Percentiles rank a stretch among this genome's conserved stretches.
phyloP scores from a whole-genome alignment of 2,329 filamentous ascomycete species.

The Cordyceps javanica region DNA sequence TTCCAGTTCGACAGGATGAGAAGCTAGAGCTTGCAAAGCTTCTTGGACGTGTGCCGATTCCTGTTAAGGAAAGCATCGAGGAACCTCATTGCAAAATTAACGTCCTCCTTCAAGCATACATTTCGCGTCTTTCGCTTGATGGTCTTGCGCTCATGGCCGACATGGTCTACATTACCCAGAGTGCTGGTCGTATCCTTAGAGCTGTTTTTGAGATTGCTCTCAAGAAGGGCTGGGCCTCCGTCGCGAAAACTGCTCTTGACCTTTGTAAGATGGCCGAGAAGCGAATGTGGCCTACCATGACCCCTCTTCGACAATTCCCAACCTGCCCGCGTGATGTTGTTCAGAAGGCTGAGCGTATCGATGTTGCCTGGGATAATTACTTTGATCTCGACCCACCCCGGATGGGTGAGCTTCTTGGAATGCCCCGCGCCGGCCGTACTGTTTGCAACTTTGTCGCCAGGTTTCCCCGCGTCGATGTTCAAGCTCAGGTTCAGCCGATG shows the following conservation, averaged over 20 bases:
- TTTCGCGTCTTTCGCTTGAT: constrained; percentile 88
- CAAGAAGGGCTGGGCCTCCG: constrained; percentile 91
- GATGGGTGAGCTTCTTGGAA: constrained; percentile 88
- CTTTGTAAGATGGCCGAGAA: constrained; percentile 99
- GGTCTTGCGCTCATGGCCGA: constrained; percentile 96
- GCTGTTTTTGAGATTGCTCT: constrained; percentile 97
- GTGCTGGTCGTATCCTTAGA: constrained; percentile 88
- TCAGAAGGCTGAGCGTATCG: constrained; percentile 88
- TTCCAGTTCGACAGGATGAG: constrained; percentile 94
- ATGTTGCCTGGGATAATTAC: constrained; percentile 88
- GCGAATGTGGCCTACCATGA: constrained; percentile 99
- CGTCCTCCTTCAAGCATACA: constrained; percentile 91
- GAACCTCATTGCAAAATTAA: constrained; percentile 98
- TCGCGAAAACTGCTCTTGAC: constrained; percentile 86
- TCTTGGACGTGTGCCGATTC: constrained; percentile 82
- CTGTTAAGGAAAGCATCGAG: constrained; percentile 95
- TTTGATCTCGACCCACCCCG: constrained; percentile 94
- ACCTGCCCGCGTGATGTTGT: constrained; percentile 77
- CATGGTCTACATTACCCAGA: constrained; percentile 97
- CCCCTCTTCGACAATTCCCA: constrained; percentile 85
- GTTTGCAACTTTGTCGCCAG: constrained; percentile 85
- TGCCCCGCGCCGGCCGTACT: constrained; percentile 79
- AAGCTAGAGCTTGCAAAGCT: constrained; percentile 94
- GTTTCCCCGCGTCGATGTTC: constrained; percentile 87
- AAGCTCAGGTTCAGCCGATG: constrained; percentile 90